phyloP scores from a whole-genome alignment of 1,284 basidiomycete genomes.

The Trichosporon asahii region DNA sequence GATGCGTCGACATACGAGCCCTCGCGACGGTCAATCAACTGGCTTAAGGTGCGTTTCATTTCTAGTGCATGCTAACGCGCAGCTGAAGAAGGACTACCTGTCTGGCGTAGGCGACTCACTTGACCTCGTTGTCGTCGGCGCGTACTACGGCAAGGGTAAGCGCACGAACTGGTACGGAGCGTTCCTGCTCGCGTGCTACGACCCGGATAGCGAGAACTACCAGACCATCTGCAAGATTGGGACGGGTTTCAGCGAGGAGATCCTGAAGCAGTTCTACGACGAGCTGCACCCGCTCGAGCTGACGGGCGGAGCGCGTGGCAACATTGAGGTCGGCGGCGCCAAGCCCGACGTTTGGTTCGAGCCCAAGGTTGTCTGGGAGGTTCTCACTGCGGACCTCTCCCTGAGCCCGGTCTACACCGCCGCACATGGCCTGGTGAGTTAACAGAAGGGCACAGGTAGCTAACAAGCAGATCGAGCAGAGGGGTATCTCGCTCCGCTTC shows the following conservation, averaged over 20 bases:
- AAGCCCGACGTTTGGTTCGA: constrained; percentile 96
- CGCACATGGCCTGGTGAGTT: constrained; percentile 83
- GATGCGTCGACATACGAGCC: constrained; percentile 93
- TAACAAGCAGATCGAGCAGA: constrained; percentile 65
- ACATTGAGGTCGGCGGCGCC: constrained; percentile 79
- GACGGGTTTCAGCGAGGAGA: constrained; percentile 94
- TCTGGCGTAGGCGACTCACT: constrained; percentile 96
- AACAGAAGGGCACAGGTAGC: background rate
- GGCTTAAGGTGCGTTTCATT: constrained; percentile 74
- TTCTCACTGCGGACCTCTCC: constrained; percentile 93
- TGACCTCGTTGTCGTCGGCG: constrained; percentile 94
- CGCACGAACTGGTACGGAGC: constrained; percentile 95
- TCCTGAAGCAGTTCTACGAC: constrained; percentile 77
- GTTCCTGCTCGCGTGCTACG: constrained; percentile 91
- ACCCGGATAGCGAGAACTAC: constrained; percentile 81
- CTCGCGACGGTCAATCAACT: constrained; percentile 89
- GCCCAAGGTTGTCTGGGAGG: constrained; percentile 95
- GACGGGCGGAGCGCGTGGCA: constrained; percentile 56
- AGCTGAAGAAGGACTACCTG: constrained; percentile 97
- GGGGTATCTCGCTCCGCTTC: constrained; percentile 92
- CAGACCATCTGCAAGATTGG: constrained; percentile 99
- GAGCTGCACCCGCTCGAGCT: constrained; percentile 74
- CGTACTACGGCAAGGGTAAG: constrained; percentile 96
- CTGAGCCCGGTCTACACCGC: constrained; percentile 96
- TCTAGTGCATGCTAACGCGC: background rate